Base-by-base conservation (phyloP, 1,284 basidiomycete genomes). In the Hemileia vastatrix region DNA sequence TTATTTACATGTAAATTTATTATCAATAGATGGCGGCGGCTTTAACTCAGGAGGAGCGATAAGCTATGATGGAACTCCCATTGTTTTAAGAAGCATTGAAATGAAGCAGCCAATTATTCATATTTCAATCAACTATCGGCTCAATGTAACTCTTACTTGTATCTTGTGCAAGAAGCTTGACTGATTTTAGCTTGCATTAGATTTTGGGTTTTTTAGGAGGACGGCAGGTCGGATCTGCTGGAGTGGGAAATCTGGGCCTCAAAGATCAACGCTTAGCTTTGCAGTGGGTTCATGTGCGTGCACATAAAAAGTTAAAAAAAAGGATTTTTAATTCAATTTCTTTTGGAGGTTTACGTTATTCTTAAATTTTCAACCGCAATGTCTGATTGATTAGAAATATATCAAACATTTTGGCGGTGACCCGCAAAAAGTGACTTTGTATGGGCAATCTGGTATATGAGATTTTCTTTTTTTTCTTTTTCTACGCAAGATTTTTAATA, bases 201-300 rank as follows among this genome's bases (percentile, higher is more conserved):
- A 31, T 76, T 0, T 79, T 78, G 63, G 80, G 80, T 2, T 83
- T 83, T 67, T 66, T 82, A 44, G 79, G 78, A 1, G 76, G 82
- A 19, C 67, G 80, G 60, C 80, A 82, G 67, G 77, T 81, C 3
- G 78, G 79, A 56, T 78, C 70, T 0, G 81, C 77, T 32, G 79
- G 79, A 0, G 74, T 80, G 0, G 78, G 79, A 4, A 83, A 83
- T 67, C 72, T 82, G 4, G 81, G 81, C 4, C 71, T 82, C n/a
- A 69, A 70, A 52, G 67, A 31, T 67, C 67, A 75, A 61, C 67
- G 73, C 19, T 65, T 71, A 40, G 73, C 70, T 4, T 66, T 77
- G 27, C 54, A 31, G 18, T 53, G 51, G 51, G 66, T 75, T 18
- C 70, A 53, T 15, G 32, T 53, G 32, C 18, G 27, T 32, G 24